These are phyloP conservation scores for Rhynchosporium secalis DNA, from an alignment of 2,329 filamentous ascomycete genomes.

Conservation along the genomic window DNA sequence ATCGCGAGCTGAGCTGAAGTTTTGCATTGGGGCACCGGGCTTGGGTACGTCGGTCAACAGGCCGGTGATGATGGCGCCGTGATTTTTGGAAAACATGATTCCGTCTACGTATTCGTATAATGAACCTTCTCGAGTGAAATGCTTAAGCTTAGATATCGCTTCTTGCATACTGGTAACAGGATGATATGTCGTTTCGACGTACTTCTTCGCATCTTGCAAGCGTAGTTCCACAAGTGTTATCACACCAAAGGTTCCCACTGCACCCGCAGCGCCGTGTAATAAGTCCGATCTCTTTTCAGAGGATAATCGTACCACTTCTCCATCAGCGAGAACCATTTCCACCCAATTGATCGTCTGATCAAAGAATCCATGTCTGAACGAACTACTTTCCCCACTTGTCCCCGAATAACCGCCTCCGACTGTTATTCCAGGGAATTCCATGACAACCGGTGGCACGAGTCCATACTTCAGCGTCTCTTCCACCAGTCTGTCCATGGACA, in stretches of 20 bases:
- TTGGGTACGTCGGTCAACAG: slow-evolving; percentile 45
- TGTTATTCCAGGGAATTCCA: slow-evolving; percentile 72
- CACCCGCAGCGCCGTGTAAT: slow-evolving; percentile 59
- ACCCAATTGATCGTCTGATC: slow-evolving; percentile 61
- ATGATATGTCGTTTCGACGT: slow-evolving; percentile 57
- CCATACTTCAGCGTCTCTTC: slow-evolving; percentile 55
- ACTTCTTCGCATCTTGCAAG: slow-evolving; percentile 53
- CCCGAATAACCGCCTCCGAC: slow-evolving; percentile 67
- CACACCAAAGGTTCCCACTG: slow-evolving; percentile 61
- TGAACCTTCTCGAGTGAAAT: slow-evolving; percentile 33
- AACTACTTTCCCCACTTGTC: slow-evolving; percentile 66
- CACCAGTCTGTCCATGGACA: slow-evolving; percentile 65
- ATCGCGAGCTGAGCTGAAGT: slow-evolving; percentile 55
- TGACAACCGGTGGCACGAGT: slow-evolving; percentile 64
- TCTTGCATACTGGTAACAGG: slow-evolving; percentile 46
- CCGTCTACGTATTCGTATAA: slow-evolving; percentile 62
- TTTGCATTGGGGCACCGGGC: slow-evolving; percentile 34
- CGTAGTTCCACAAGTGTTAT: slow-evolving; percentile 60
- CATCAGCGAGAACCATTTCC: slow-evolving; percentile 63
- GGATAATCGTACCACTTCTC: slow-evolving; percentile 52
- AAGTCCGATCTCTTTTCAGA: slow-evolving; percentile 51
- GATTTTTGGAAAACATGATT: slow-evolving; percentile 50
- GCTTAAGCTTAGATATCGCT: slow-evolving; percentile 46
- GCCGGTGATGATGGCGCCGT: slow-evolving; percentile 56
- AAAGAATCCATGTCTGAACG: slow-evolving; percentile 66